A percentile compares a stretch with the other conserved stretches of the same genome.
These are phyloP conservation scores for Metarhizium robertsii DNA, from an alignment of 2,329 filamentous ascomycete genomes.

Conservation along the genomic window DNA sequence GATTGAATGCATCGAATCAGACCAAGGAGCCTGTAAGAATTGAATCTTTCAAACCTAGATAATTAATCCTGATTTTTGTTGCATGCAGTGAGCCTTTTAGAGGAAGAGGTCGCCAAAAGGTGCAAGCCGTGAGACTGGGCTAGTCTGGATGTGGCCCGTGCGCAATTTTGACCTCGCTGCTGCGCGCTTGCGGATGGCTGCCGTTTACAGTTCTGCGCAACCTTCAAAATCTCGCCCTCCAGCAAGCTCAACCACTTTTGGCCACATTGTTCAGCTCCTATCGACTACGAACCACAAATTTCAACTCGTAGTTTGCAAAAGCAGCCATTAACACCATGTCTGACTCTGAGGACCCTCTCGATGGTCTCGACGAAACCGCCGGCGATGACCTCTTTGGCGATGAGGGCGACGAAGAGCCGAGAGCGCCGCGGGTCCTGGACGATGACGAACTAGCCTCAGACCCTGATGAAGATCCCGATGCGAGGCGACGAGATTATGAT, in stretches of 20 bases:
- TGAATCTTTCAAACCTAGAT: no score
- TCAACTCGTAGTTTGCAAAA: neutral
- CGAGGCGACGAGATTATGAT: slow-evolving; percentile 26
- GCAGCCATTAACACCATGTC: slow-evolving; percentile 32
- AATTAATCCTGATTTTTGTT: no score
- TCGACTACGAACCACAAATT: neutral
- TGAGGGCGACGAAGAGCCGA: slow-evolving; percentile 46
- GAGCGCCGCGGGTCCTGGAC: slow-evolving; percentile 49
- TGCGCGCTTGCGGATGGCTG: no score
- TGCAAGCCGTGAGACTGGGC: no score
- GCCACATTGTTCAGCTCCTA: neutral
- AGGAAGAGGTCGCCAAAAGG: no score
- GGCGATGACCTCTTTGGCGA: slow-evolving; percentile 56
- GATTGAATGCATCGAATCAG: slow-evolving; percentile 28
- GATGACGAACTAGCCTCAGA: slow-evolving; percentile 53
- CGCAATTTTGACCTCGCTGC: neutral
- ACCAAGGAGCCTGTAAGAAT: no score
- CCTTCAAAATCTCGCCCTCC: neutral
- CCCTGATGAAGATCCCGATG: slow-evolving; percentile 32
- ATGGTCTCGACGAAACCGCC: slow-evolving; percentile 39
- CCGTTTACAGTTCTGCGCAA: no score
- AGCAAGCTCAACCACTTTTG: neutral
- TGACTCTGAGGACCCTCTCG: slow-evolving; percentile 45
- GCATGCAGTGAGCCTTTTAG: no score
- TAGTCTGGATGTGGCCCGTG: neutral